These are phyloP conservation scores for Dioszegia hungarica DNA, from an alignment of 768 basidiomycete species.

Conservation along the genomic window DNA sequence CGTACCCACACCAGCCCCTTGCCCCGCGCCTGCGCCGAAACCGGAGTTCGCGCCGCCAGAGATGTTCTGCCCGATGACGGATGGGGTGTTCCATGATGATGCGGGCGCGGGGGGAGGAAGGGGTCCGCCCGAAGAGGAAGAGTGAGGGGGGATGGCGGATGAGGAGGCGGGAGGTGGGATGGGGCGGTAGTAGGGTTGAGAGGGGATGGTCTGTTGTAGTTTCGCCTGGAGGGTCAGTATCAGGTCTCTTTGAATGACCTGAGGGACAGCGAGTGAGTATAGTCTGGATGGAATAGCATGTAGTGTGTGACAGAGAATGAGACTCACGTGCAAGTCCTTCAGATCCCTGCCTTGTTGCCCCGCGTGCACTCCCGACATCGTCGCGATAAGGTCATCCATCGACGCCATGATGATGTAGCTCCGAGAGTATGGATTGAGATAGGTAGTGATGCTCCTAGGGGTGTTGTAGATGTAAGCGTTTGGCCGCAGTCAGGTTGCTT, in stretches of 20 bases:
- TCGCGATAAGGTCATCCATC: conserved; percentile 41
- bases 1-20: not conserved
- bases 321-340: conserved; percentile 36
- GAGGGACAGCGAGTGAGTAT: too few relatives aligned
- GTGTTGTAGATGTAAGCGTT: too few relatives aligned
- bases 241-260: not conserved
- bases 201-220: conserved; percentile 26
- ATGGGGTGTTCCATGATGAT: conserved; percentile 41
- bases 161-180: conserved; percentile 22
- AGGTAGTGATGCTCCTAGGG: not conserved
- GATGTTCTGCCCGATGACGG: conserved; percentile 1
- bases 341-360: conserved; percentile 34
- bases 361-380: conserved; percentile 27
- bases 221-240: conserved; percentile 20
- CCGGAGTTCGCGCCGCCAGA: too few relatives aligned
- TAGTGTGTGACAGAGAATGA: not conserved
- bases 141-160: conserved; percentile 5
- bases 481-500: too few relatives aligned
- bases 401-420: conserved; percentile 31
- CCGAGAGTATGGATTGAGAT: not conserved
- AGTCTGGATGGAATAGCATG: too few relatives aligned
- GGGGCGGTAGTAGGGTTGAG: conserved; percentile 28
- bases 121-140: conserved; percentile 15
- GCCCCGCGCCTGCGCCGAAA: too few relatives aligned
- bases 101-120: conserved; percentile 41